phyloP scores from a whole-genome alignment of 2,329 filamentous ascomycete genomes.

The Ceratocystiopsis sp. region DNA sequence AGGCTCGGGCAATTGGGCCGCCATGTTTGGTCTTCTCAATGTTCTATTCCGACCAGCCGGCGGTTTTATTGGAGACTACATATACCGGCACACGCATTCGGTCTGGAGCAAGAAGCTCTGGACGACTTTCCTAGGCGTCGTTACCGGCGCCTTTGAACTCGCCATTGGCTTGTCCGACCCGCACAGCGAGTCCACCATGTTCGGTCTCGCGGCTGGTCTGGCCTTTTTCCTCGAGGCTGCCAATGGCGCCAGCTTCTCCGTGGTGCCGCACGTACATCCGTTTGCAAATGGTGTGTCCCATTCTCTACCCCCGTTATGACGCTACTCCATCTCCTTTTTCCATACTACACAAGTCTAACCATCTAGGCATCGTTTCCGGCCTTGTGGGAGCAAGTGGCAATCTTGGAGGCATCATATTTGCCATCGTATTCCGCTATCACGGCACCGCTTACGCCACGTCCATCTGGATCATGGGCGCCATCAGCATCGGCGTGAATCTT shows the following conservation, averaged over 20 bases:
- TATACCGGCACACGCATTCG: constrained; percentile 13
- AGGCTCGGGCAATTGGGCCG: constrained; percentile 39
- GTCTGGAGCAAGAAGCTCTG: constrained; percentile 36
- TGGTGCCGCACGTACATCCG: constrained; percentile 78
- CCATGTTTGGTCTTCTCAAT: constrained; percentile 62
- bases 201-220: constrained; percentile 59
- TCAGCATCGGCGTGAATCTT: constrained; percentile 54
- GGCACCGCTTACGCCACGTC: constrained; percentile 49
- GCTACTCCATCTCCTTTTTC: neutral
- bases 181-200: constrained; percentile 44
- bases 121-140: constrained; percentile 41
- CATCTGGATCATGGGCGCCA: constrained; percentile 67
- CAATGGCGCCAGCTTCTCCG: constrained; percentile 71
- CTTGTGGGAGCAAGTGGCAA: constrained; percentile 67
- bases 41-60: constrained; percentile 48
- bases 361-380: constrained; percentile 49
- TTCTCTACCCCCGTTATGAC: neutral
- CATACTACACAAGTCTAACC: neutral
- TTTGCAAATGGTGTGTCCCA: constrained; percentile 38
- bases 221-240: constrained; percentile 69
- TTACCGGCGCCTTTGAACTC: constrained; percentile 42
- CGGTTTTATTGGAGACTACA: constrained; percentile 38
- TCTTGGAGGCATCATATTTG: constrained; percentile 68
- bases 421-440: constrained; percentile 61
- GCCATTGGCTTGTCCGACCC: constrained; percentile 49